Evolutionary conservation across 75 land plant genomes (phyloP).

Genomic region (Pinus albicaulis): DNA sequence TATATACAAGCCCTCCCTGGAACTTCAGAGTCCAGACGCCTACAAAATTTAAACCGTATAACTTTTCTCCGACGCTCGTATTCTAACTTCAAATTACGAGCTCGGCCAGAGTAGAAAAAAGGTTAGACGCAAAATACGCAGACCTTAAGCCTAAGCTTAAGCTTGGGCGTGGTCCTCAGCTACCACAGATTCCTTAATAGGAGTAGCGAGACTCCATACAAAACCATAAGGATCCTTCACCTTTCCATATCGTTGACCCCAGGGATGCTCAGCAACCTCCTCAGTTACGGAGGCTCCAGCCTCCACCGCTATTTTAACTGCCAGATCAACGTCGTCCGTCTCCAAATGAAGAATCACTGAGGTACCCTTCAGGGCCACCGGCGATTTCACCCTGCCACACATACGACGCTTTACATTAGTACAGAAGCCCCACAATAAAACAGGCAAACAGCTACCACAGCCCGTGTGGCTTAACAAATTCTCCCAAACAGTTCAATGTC

Average conservation of each 20-base stretch:
- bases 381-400: slow-evolving; percentile 1
- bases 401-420: not conserved
- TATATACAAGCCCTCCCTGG: too few species aligned
- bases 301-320: slow-evolving; percentile 44
- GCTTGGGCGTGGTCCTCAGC: not conserved
- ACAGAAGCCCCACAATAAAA: not conserved
- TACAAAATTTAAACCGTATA: too few species aligned
- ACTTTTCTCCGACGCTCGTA: too few species aligned
- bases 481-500: not conserved
- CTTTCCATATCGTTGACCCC: slow-evolving; percentile 46
- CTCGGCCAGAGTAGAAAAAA: too few species aligned
- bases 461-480: not conserved
- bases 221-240: slow-evolving; percentile 77
- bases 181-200: not conserved
- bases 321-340: slow-evolving; percentile 59
- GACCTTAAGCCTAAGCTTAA: too few species aligned
- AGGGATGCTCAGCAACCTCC: slow-evolving; percentile 29
- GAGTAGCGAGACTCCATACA: slow-evolving; percentile 29
- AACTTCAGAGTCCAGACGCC: too few species aligned
- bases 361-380: slow-evolving; percentile 9
- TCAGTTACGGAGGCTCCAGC: slow-evolving; percentile 56
- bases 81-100: too few species aligned
- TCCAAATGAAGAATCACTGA: slow-evolving; percentile 45
- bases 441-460: not conserved
- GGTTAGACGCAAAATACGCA: too few species aligned